Evolutionary conservation across 2,329 filamentous ascomycete species (phyloP).

Genomic region (Fusarium chuoi): DNA sequence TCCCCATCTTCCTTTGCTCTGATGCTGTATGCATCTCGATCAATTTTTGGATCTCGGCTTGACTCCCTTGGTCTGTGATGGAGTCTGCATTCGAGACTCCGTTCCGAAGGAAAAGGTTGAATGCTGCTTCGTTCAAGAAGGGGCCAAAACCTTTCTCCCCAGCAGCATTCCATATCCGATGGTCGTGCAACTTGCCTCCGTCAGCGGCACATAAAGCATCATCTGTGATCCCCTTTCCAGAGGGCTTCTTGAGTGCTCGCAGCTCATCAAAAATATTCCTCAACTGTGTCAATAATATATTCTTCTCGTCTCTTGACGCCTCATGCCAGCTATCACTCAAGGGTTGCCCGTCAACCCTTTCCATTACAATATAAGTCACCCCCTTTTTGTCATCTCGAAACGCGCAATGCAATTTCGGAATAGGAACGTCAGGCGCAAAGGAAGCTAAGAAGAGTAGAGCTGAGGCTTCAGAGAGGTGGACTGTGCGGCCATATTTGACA

Average conservation of each 20-base stretch:
- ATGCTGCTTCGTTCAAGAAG: not conserved
- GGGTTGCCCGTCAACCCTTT: not conserved
- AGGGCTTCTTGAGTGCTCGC: not conserved
- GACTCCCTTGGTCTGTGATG: not conserved
- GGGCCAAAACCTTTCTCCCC: not conserved
- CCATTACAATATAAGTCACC: not conserved
- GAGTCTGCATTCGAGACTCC: not conserved
- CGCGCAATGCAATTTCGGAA: not conserved
- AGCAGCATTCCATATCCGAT: not conserved
- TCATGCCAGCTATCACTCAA: not conserved
- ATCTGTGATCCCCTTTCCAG: not conserved
- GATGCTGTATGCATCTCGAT: not conserved
- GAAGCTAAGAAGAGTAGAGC: not conserved
- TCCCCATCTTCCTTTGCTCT: not conserved
- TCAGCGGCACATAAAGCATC: not conserved
- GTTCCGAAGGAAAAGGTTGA: not conserved
- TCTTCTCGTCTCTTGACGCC: not conserved
- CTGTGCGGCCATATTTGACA: not conserved
- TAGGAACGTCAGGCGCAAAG: not conserved
- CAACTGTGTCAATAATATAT: not conserved
- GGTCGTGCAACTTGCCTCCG: not conserved
- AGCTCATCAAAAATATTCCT: not conserved
- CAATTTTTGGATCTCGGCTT: not conserved
- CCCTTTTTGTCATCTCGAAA: not conserved
- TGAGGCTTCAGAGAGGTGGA: not conserved